These are phyloP conservation scores for Apiotrichum sp. DNA, from an alignment of 1,284 basidiomycete species.

Conservation along the genomic window DNA sequence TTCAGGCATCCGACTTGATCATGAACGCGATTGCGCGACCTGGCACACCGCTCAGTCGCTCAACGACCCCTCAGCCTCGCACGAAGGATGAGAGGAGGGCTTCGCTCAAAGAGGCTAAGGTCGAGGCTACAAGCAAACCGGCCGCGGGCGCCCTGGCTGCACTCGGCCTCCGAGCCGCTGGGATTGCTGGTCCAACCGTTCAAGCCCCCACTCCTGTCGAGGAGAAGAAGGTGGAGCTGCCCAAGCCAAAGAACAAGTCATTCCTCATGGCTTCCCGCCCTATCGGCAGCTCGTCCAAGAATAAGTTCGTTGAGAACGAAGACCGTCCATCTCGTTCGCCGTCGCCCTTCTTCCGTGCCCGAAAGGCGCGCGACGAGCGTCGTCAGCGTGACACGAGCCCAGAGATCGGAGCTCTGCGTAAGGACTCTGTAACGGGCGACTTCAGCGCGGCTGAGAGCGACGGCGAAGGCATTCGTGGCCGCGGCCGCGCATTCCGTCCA, in stretches of 20 bases:
- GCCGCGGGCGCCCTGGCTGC: conserved; percentile 35
- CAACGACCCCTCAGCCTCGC: neutral
- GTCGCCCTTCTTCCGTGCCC: conserved; percentile 44
- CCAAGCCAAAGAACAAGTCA: neutral
- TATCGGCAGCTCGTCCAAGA: neutral
- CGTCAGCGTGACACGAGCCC: conserved; percentile 56
- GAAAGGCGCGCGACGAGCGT: conserved; percentile 36
- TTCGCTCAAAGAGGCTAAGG: neutral
- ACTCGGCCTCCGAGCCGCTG: conserved; percentile 31
- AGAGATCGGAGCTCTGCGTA: conserved; percentile 60
- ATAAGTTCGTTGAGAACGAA: neutral
- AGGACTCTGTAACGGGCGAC: conserved; percentile 54
- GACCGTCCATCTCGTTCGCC: conserved; percentile 27
- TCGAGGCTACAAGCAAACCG: conserved; percentile 4
- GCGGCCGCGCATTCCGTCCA: conserved; percentile 33
- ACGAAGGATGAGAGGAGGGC: neutral
- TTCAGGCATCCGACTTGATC: conserved; percentile 18
- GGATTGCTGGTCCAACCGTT: conserved; percentile 20
- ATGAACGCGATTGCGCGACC: conserved; percentile 8
- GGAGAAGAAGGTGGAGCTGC: neutral
- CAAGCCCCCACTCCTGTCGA: conserved; percentile 1
- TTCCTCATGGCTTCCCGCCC: conserved; percentile 18
- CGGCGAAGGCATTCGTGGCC: conserved; percentile 39
- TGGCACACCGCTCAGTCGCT: neutral
- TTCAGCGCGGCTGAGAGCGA: conserved; percentile 55